Base-by-base conservation (phyloP, 1,139 yeast species). In the Suhomyces maxii region DNA sequence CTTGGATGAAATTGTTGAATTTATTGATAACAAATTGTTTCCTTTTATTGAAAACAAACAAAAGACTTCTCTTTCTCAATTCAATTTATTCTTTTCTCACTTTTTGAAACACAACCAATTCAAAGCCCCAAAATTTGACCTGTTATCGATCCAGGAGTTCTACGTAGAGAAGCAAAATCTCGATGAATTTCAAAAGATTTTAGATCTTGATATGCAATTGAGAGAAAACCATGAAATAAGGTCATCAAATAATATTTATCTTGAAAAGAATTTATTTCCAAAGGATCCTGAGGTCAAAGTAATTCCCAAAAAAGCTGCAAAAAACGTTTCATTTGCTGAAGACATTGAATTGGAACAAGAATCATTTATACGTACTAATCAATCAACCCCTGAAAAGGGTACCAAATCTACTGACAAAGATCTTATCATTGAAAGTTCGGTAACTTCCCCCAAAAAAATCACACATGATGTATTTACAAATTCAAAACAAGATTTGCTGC, bases 21-120 rank as follows among this genome's bases (percentile, higher is more conserved):
- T 46, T 7, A 10, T 46, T 13, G 46, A 46, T 26, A 33, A 38
- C 7, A 43, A 36, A 9, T 13, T 47, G 7, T 33, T 35, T 26
- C 40, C 50, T 8, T 44, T 32, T 35, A 8, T 43, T 4, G 11
- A 31, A 2, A 28, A 8, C 10, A 14, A 30, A 10, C 34, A n/a
- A 12, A 10, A 9, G 14, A 32, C 40, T 9, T 25, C 28, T 11
- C 10, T 41, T 6, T 26, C 37, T 11, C n/a, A 18, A 5, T 33
- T 41, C 18, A 36, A 41, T 18, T 26, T 7, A 18, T 41, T 41
- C 12, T 26, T 41, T 11, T n/a, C 44, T 1, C 14, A 32, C 10
- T 38, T 38, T 23, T 28, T 28, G 31, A 28, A 28, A 11, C 9
- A 28, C n/a, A 28, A 11, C 6, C 9, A 11, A 28, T 9, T 11